phyloP scores from a whole-genome alignment of 768 basidiomycete species.

The Tubosaeta sp. region DNA sequence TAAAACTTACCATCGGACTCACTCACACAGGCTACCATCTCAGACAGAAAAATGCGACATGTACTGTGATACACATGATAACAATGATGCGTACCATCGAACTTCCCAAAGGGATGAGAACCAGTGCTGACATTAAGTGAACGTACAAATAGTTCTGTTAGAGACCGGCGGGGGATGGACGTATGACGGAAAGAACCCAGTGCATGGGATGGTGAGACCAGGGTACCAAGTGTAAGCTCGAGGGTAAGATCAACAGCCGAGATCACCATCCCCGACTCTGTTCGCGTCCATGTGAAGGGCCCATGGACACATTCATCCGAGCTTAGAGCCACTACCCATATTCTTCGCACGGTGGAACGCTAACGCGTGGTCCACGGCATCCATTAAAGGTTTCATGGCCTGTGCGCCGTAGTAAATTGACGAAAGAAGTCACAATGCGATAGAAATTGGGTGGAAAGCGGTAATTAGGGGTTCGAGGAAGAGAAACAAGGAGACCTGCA shows the following conservation, averaged over 20 bases:
- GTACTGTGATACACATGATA: background rate
- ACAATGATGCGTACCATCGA: background rate
- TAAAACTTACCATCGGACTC: no score
- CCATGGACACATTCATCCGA: slow-evolving; percentile 6
- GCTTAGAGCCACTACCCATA: slow-evolving; percentile 9
- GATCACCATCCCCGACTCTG: background rate
- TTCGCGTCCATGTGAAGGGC: no score
- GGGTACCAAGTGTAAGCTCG: no score
- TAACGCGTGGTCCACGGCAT: slow-evolving; percentile 71
- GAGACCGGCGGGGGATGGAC: background rate
- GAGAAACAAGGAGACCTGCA: slow-evolving; percentile 15
- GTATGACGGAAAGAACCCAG: background rate
- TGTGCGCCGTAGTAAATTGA: slow-evolving; percentile 25
- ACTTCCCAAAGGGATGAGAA: background rate
- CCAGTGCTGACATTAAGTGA: background rate
- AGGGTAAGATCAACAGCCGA: background rate
- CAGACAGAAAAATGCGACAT: background rate
- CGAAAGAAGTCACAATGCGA: background rate
- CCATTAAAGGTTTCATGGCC: slow-evolving; percentile 74
- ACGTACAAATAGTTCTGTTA: background rate
- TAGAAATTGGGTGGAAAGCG: background rate
- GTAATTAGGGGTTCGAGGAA: background rate
- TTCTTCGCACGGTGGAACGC: slow-evolving; percentile 48
- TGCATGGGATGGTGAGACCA: no score
- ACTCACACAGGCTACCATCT: background rate